These are phyloP conservation scores for Stramenopiles sp. DNA, from an alignment of 352 stramenopile species.

Conservation along the genomic window DNA sequence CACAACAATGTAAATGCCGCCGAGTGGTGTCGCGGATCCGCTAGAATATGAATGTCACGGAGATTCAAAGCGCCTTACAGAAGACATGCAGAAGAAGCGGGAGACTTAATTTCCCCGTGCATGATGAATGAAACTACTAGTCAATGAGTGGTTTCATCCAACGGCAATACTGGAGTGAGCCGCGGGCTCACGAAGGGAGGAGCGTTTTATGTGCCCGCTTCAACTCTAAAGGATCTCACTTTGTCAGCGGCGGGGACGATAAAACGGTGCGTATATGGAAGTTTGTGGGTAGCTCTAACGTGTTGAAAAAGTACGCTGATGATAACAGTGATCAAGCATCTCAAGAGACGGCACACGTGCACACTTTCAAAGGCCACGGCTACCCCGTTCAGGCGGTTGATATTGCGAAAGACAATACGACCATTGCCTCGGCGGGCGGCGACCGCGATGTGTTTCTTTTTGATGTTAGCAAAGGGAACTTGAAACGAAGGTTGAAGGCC, in stretches of 20 bases:
- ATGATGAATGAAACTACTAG: too few species aligned
- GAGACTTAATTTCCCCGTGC: too few species aligned
- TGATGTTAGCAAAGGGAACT: neutral
- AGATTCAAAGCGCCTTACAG: too few species aligned
- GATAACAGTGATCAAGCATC: neutral
- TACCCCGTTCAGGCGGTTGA: neutral
- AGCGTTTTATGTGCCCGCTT: neutral
- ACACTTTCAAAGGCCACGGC: neutral
- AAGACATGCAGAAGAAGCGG: too few species aligned
- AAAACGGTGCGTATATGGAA: neutral
- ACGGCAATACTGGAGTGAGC: neutral
- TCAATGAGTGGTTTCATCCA: neutral
- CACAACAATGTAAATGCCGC: too few species aligned
- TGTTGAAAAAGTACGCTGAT: neutral
- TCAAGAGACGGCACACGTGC: neutral
- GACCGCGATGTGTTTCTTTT: neutral
- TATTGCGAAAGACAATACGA: neutral
- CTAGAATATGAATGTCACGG: too few species aligned
- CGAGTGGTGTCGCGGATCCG: too few species aligned
- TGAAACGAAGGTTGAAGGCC: neutral
- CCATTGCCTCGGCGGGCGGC: neutral
- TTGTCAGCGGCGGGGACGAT: neutral
- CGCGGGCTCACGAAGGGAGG: neutral
- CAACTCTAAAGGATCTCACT: neutral
- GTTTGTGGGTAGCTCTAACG: neutral